Evolutionary conservation across 495 filamentous ascomycete genomes (phyloP), one percentile per base, ranked within the genome.

Genomic region (Daldinia childiae): DNA sequence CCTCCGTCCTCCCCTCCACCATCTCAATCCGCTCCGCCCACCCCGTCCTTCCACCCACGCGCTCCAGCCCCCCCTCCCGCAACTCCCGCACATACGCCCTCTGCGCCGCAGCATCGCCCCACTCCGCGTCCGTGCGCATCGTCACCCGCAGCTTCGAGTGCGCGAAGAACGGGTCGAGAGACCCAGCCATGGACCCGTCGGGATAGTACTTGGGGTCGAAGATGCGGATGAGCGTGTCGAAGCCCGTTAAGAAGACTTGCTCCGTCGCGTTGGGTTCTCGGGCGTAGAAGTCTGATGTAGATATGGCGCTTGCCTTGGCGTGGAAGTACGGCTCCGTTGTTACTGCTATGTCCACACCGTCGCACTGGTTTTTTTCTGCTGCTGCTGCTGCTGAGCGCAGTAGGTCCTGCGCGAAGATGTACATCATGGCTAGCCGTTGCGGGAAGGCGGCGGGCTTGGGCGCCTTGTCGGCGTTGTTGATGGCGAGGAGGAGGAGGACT

Each of bases 401-500:
- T 0, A 71, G 54, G 3, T 64, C 70, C 29, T 64, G 71, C 55
- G 92, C 93, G 64, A 97, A 92, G 1, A 92, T 76, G 51, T 87
- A 87, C 93, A 99, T 97, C 90, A 98, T 93, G 9, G 84, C 86
- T 8, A 99, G 80, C 4, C 95, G 86, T 69, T 97, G 89, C 68
- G 91, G 90, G 72, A 97, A 97, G 0, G 84, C 74, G 2, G 93
- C 94, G 0, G 95, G 92, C 66, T 92, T 93, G 29, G 92, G 85
- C 9, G 92, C 89, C 75, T 99, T 99, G 76, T 99, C 95, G 1
- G 94, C 95, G 84, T 99, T 99, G 68, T 95, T 90, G 29, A 92
- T 92, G 1, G 93, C 90, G 21, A 98, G 90, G 0, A 99, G 85
- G 0, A 99, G 85, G 1, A 99, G 81, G 2, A 98, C 74, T 0